Base-by-base conservation (phyloP, 306 rosid species). In the Arachis hypogaea region DNA sequence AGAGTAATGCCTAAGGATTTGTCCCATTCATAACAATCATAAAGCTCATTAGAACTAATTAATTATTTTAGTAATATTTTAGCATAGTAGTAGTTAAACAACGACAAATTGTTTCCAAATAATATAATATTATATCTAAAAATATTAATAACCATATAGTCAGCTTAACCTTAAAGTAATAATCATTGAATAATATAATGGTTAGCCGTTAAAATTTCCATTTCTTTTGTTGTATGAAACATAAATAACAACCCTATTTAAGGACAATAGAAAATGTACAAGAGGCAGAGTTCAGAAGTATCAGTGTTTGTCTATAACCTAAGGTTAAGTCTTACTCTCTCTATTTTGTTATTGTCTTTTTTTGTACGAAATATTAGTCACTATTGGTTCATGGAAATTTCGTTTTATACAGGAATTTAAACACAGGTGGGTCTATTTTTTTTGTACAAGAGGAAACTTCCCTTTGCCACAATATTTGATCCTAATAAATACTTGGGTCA, bases 401-500 rank as follows among this genome's bases (percentile, higher is more conserved):
- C 88, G 69, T 73, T 72, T 36, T 45, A 52, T 69, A 61, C 68
- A 65, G 43, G 61, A 16, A 73, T 11, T 76, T 10, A 51, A 33
- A 33, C 38, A 66, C 28, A 43, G 63, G 36, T 51, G 78, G 22
- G 33, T 50, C 66, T 40, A 4, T 33, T 33, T 33, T 22, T 72
- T 55, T 47, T 76, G 78, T 85, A 77, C 88, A 43, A 16, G 57
- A 82, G 88, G 96, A 84, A 88, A 73, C 73, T 88, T 90, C 93
- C 88, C 88, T 54, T 45, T 84, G 12, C 73, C 77, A 59, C 56
- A 65, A 65, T 72, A 50, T 80, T 33, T 46, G 56, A 68, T 66
- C 66, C 73, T 82, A 81, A 81, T 84, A 79, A 84, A 78, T 82
- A 62, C 62, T 76, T 81, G 28, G 30, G 65, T 40, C 60, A 78